Evolutionary conservation across 345 rosid genomes (phyloP), one percentile per base, ranked within the genome.

Genomic region (Citrus hindsii): DNA sequence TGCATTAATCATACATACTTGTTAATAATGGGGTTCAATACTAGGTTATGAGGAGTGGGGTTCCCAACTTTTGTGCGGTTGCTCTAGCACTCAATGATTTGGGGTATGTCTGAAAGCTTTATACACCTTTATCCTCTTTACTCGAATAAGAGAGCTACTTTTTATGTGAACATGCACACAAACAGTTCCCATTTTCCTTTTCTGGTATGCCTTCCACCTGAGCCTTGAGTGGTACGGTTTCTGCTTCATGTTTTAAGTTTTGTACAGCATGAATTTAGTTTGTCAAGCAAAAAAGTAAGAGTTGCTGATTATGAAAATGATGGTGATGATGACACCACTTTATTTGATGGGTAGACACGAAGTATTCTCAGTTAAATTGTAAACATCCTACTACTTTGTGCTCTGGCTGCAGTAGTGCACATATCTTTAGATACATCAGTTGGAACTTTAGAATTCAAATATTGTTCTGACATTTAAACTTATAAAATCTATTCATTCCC

Each of bases 51-150:
- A 90, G 92, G 84, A 94, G 98, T 83, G 98, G 98, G 56, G 77
- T 90, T 71, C 98, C 98, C 21, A 94, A 94, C 90, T 94, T 94
- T 72, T 93, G 97, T 83, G 98, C 98, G 21, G 98, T 95, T 82
- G 95, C 98, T 81, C 63, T 93, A 55, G 95, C 98, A 62, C 98
- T 94, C 76, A 82, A 77, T 65, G 98, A 92, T 56, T 80, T 93
- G 74, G 98, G 98, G 98, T 94, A 77, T 75, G 91, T 83, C 65
- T 12, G 51, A 24, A 51, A 80, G 79, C 51, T 59, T 75, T 67
- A 71, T 4, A 55, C 10, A 58, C 9, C 1, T 24, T 56, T 59
- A 3, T 28, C 62, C 25, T 68, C 40, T 70, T 55, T 71, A 30
- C 67, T 18, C 18, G 9, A 32, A 32, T 27, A 28, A 24, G 61